phyloP scores from a whole-genome alignment of 495 filamentous ascomycete genomes.

The Tuber borchii region DNA sequence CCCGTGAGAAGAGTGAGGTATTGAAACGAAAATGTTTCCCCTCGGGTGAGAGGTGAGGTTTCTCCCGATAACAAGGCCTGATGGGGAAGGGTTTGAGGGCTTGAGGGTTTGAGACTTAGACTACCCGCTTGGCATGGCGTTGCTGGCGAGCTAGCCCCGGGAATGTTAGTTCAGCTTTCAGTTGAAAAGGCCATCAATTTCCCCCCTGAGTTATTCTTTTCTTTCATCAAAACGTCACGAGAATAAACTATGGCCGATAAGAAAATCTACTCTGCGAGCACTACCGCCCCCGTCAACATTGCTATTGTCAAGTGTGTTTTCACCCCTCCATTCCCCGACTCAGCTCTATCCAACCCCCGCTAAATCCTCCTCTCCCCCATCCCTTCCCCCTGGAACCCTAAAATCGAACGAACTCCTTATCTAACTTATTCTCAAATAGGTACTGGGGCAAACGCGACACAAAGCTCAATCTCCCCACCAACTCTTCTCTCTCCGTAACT shows the following conservation, averaged over 20 bases:
- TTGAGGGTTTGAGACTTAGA: not conserved
- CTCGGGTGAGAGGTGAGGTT: not conserved
- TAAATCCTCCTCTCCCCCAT: constrained; percentile 18
- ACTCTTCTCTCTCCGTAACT: constrained; percentile 92
- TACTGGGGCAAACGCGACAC: constrained; percentile 98
- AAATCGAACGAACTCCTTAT: constrained; percentile 5
- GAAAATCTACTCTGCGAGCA: constrained; percentile 78
- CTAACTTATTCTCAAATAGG: constrained; percentile 48
- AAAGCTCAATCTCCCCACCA: constrained; percentile 90
- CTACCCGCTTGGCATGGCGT: not conserved
- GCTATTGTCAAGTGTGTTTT: constrained; percentile 84
- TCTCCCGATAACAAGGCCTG: not conserved
- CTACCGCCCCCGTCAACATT: constrained; percentile 96
- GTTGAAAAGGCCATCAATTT: not conserved
- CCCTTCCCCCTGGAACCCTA: not conserved
- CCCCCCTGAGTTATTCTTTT: not conserved
- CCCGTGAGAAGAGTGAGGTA: not conserved
- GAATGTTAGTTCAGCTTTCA: not conserved
- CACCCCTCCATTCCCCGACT: constrained; percentile 27
- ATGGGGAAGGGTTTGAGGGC: not conserved
- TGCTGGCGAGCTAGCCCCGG: not conserved
- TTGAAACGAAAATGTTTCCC: not conserved
- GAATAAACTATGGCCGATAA: constrained; percentile 47
- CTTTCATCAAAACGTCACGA: constrained; percentile 7
- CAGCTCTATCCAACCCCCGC: constrained; percentile 10